Evolutionary conservation across 441 rosid species (phyloP).

Genomic region (Brassica balearica): DNA sequence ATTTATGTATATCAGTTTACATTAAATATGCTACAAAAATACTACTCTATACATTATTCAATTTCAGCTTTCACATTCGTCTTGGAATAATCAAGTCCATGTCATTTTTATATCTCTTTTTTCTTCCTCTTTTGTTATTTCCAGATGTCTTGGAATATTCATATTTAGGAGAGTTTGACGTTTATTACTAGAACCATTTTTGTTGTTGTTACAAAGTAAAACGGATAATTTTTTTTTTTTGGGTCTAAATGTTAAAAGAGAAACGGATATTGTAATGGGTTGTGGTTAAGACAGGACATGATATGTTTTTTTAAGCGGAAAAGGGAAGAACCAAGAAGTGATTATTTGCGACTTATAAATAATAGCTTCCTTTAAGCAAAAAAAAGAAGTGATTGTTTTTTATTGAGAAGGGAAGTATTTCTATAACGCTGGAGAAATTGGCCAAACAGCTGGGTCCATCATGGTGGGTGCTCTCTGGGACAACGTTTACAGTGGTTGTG

Average conservation of each 20-base stretch:
- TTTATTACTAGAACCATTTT: not conserved
- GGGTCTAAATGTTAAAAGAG: no score
- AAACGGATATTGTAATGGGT: not conserved
- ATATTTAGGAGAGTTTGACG: not conserved
- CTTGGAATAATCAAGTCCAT: slow-evolving; percentile 36
- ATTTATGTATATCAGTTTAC: slow-evolving; percentile 29
- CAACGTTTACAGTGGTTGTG: slow-evolving; percentile 27
- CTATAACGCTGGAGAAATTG: slow-evolving; percentile 29
- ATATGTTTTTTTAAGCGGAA: not conserved
- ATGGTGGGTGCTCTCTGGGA: slow-evolving; percentile 37
- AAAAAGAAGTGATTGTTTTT: no score
- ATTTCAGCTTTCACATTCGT: slow-evolving; percentile 30
- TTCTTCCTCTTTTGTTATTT: not conserved
- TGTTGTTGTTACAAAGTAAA: not conserved
- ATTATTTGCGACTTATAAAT: no score
- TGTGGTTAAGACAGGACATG: slow-evolving; percentile 20
- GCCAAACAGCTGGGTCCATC: slow-evolving; percentile 38
- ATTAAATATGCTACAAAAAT: slow-evolving; percentile 29
- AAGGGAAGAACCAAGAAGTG: no score
- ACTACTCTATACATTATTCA: not conserved
- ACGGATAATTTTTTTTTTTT: no score
- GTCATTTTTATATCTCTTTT: slow-evolving; percentile 22
- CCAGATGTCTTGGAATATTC: not conserved
- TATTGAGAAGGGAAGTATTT: no score
- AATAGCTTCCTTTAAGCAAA: no score